Conservation (phyloP, 2,329 filamentous ascomycete genomes). For the Hirsutella rhossiliensis region DNA sequence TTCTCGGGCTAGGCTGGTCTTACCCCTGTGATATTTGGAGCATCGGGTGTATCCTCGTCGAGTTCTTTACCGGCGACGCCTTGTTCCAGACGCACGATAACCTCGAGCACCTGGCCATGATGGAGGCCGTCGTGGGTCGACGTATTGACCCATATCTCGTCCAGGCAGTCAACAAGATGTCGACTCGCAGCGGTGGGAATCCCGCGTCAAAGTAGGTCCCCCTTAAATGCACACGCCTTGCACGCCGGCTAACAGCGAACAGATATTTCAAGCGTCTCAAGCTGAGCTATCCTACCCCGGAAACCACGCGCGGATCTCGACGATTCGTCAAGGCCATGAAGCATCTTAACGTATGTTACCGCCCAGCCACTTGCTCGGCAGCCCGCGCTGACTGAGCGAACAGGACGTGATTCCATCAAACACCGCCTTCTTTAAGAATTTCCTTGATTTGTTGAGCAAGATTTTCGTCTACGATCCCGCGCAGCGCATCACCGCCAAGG, state of each 20-base stretch:
- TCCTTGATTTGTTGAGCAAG: constrained; percentile 51
- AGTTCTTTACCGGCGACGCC: constrained; percentile 61
- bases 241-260: neutral
- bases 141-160: constrained; percentile 49
- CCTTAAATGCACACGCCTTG: neutral
- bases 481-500: constrained; percentile 53
- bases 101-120: constrained; percentile 63
- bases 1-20: constrained; percentile 58
- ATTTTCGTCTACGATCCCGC: constrained; percentile 59
- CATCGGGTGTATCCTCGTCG: constrained; percentile 60
- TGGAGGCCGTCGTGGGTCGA: constrained; percentile 53
- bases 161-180: constrained; percentile 33
- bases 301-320: constrained; percentile 52
- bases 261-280: constrained; percentile 57
- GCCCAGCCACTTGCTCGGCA: too few species aligned
- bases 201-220: constrained; percentile 44
- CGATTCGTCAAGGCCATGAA: constrained; percentile 64
- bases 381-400: neutral
- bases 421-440: constrained; percentile 47
- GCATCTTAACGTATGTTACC: constrained; percentile 41
- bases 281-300: constrained; percentile 51
- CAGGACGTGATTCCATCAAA: constrained; percentile 54
- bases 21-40: constrained; percentile 65
- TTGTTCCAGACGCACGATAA: constrained; percentile 65
- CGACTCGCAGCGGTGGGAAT: constrained; percentile 43